Evolutionary conservation across 345 rosid species (phyloP), one percentile per base, ranked within the genome.

Genomic region (Moringa oleifera): DNA sequence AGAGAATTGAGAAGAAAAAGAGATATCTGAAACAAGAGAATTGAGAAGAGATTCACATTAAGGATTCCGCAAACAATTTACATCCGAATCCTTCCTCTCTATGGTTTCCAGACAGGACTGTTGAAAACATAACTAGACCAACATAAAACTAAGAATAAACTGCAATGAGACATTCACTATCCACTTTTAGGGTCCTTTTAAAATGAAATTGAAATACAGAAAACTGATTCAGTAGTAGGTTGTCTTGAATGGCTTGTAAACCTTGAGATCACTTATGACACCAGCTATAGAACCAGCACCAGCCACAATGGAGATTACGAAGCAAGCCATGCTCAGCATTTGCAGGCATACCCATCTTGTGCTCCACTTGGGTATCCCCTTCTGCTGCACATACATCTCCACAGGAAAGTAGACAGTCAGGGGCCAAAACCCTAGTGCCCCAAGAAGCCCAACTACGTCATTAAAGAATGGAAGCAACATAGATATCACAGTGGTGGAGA

Each of bases 371-470:
- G 75, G 81, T 16, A 88, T 66, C 70, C 69, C 73, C 81, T 70
- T 81, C 62, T 81, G 87, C 25, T 64, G 68, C 6, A 85, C 80
- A 67, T 85, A 88, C 91, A 88, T 85, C 80, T 87, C 90, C n/a
- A 87, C 81, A 18, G 95, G 91, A 55, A 87, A 85, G 25, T 84
- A 87, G 61, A 87, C 94, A 0, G 88, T 84, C 61, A 87, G 63
- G 2, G 94, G 94, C 90, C 89, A 88, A 64, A 85, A 88, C 46
- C 95, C 95, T 46, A 88, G 57, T 0, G 95, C 95, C 4, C 95
- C 91, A 3, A 88, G 79, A 62, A 87, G 66, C 50, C 95, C 95
- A 0, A 83, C 89, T 3, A 87, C 75, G 28, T 87, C 91, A 37
- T 83, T 85, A 59, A 88, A 88, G 69, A 88, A 88, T 0, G 95